These are phyloP conservation scores for Rhodotorula babjevae DNA, from an alignment of 768 basidiomycete genomes.

Conservation along the genomic window DNA sequence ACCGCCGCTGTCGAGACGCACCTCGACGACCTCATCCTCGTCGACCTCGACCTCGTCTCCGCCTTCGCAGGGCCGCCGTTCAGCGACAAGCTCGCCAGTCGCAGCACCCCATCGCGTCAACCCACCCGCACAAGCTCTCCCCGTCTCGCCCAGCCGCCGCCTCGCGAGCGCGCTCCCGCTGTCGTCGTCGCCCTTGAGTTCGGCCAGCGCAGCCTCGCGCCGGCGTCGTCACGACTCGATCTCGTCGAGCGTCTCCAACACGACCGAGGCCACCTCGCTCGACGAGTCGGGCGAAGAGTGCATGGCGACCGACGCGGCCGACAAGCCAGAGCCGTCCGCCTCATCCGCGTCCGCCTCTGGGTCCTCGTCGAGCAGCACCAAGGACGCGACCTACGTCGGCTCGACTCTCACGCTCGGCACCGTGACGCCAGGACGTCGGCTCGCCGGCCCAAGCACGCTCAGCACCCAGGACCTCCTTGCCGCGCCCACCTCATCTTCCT, in stretches of 20 bases:
- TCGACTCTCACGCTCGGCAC: background rate
- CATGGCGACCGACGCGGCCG: slow-evolving; percentile 10
- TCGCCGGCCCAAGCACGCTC: background rate
- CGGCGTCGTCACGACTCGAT: slow-evolving; percentile 25
- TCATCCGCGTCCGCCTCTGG: background rate
- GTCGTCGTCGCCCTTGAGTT: slow-evolving; percentile 22
- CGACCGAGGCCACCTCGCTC: slow-evolving; percentile 29
- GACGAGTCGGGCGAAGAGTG: slow-evolving; percentile 32
- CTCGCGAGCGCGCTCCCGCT: slow-evolving; percentile 4
- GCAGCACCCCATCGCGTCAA: background rate
- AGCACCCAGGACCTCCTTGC: background rate
- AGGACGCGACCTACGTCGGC: background rate
- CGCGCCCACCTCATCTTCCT: no score
- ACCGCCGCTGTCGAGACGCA: background rate
- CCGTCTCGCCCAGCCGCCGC: background rate
- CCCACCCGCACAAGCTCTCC: background rate
- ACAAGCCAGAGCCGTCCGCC: background rate
- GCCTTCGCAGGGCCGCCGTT: no score
- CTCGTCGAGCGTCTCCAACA: slow-evolving; percentile 26
- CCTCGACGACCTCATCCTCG: background rate
- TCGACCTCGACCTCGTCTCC: background rate
- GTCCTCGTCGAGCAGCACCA: background rate
- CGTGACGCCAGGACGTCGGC: background rate
- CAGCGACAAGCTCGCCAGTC: background rate
- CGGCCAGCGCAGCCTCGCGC: slow-evolving; percentile 8